These are phyloP conservation scores for Russula sp. DNA, from an alignment of 768 basidiomycete genomes.

Conservation along the genomic window DNA sequence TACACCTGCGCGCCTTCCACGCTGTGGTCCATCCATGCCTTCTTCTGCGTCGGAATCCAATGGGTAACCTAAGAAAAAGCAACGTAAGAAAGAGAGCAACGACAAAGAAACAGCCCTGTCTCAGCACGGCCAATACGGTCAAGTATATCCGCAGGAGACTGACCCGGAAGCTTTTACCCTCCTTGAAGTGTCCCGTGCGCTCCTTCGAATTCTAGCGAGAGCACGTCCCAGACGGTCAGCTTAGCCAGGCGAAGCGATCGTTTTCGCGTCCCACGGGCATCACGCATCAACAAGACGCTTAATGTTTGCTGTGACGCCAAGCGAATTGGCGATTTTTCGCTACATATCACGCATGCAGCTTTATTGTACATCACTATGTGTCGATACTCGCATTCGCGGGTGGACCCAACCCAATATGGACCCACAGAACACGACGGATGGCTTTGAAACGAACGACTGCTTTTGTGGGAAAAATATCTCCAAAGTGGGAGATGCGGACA, in stretches of 20 bases:
- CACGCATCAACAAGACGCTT: constrained; percentile 14
- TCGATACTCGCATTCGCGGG: too few relatives aligned
- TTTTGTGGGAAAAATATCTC: too few relatives aligned
- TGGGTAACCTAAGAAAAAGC: constrained; percentile 51
- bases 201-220: constrained; percentile 14
- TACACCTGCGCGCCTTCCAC: constrained; percentile 55
- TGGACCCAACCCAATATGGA: too few relatives aligned
- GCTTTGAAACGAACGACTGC: too few relatives aligned
- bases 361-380: too few relatives aligned
- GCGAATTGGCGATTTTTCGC: too few relatives aligned
- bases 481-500: too few relatives aligned
- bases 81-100: too few relatives aligned
- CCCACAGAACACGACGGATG: too few relatives aligned
- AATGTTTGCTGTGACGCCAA: too few relatives aligned
- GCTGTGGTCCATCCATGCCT: constrained; percentile 60
- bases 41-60: constrained; percentile 55
- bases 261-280: constrained; percentile 3
- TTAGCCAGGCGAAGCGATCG: constrained; percentile 15
- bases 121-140: background rate
- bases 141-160: background rate
- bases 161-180: constrained; percentile 20
- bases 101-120: too few relatives aligned
- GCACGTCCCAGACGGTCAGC: constrained; percentile 20
- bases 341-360: too few relatives aligned
- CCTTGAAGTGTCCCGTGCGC: constrained; percentile 7